Evolutionary conservation across 495 filamentous ascomycete genomes (phyloP).

Genomic region (Pseudotulostoma volvatum): DNA sequence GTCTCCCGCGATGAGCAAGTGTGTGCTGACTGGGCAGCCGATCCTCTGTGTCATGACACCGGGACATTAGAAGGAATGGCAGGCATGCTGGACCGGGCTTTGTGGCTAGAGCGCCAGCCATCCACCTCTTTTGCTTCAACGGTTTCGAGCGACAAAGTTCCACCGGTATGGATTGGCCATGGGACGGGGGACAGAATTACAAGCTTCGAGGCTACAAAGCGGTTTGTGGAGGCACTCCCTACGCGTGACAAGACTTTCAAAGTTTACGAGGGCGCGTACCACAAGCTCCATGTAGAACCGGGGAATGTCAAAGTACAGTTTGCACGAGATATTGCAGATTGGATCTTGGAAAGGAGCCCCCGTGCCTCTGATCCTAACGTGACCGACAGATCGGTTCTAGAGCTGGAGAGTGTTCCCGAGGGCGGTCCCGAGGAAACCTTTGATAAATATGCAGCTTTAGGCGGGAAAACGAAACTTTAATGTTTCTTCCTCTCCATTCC

Average conservation of each 20-base stretch:
- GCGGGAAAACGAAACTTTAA: no score
- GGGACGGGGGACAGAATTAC: conserved; percentile 44
- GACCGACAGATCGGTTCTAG: no score
- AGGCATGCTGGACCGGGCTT: conserved; percentile 52
- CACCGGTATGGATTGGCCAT: conserved; percentile 15
- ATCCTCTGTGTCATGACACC: conserved; percentile 56
- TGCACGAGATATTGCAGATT: conserved; percentile 53
- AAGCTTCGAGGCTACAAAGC: conserved; percentile 41
- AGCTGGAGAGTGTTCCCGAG: no score
- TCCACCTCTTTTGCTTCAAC: background rate
- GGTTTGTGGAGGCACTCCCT: conserved; percentile 37
- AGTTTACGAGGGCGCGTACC: conserved; percentile 62
- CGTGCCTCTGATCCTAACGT: background rate
- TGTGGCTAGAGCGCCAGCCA: conserved; percentile 11
- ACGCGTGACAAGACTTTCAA: conserved; percentile 52
- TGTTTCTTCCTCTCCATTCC: no score
- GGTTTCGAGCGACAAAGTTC: background rate
- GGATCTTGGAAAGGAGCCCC: conserved; percentile 42
- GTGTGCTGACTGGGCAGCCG: conserved; percentile 35
- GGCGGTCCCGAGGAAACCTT: no score
- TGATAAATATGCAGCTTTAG: no score
- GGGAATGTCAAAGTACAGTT: conserved; percentile 43
- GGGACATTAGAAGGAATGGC: conserved; percentile 64
- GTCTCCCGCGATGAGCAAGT: conserved; percentile 49
- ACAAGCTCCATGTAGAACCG: conserved; percentile 57